Evolutionary conservation across 2,329 filamentous ascomycete genomes (phyloP).

Genomic region (Cladosporium sp.): DNA sequence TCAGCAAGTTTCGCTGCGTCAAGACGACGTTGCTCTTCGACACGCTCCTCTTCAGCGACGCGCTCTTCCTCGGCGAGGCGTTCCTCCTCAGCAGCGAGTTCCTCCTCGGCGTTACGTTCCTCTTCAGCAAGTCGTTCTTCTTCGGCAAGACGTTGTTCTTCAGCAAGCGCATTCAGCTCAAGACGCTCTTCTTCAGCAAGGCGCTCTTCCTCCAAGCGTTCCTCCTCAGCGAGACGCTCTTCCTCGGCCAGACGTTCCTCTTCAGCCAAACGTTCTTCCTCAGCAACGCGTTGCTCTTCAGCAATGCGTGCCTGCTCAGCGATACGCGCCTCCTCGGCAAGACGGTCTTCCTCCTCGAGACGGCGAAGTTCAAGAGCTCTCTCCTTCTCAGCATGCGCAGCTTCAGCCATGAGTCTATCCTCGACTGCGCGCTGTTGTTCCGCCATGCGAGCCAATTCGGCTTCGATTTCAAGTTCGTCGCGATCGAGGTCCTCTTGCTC

Average conservation of each 20-base stretch:
- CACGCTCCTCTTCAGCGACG: background rate
- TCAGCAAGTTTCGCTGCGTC: constrained; percentile 8
- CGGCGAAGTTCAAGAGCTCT: constrained; percentile 8
- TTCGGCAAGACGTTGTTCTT: constrained; percentile 6
- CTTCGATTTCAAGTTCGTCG: constrained; percentile 36
- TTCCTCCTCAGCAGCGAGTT: constrained; percentile 1
- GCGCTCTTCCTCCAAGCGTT: constrained; percentile 3
- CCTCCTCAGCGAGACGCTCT: background rate
- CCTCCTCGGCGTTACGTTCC: constrained; percentile 1
- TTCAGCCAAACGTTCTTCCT: constrained; percentile 1
- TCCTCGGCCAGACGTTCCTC: constrained; percentile 13
- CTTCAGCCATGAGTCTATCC: constrained; percentile 49
- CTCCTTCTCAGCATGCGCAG: constrained; percentile 30
- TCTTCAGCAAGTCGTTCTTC: background rate
- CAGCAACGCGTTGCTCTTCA: constrained; percentile 16
- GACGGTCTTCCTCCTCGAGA: constrained; percentile 4
- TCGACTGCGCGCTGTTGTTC: constrained; percentile 26
- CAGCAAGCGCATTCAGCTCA: background rate
- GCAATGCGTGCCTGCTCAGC: constrained; percentile 8
- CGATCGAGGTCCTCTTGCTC: constrained; percentile 25
- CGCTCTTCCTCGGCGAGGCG: constrained; percentile 9
- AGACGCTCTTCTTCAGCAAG: constrained; percentile 5
- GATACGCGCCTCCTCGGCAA: background rate
- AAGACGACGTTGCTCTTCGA: constrained; percentile 4
- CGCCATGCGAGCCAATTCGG: constrained; percentile 35